Evolutionary conservation across 441 rosid species (phyloP), one percentile per base, ranked within the genome.

Genomic region (Oxalis stricta): DNA sequence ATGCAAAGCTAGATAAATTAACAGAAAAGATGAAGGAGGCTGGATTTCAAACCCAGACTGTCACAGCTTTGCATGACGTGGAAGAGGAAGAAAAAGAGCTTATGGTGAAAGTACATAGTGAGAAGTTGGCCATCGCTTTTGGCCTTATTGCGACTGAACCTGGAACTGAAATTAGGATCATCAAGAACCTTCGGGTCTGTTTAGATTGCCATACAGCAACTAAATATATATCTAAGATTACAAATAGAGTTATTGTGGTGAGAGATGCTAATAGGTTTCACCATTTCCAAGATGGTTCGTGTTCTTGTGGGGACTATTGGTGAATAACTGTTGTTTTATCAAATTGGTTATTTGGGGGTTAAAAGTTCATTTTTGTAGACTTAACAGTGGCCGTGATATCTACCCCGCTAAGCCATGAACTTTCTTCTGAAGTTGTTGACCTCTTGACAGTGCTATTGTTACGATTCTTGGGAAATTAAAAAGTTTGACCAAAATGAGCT

Each of bases 21-120:
- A 70, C 56, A 30, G 82, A 69, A 52, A 75, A 77, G 71, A 75
- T 80, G 76, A 69, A 50, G 51, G 94, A 84, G 65, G 80, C 82
- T 28, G 91, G 91, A 51, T 84, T 56, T 70, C 69, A 64, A 59
- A 55, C 84, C 19, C 78, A 73, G 54, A 84, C 80, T 0, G 49
- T 58, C 33, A 43, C 76, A 30, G 76, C 86, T 41, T 64, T 77
- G 67, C 91, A 84, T 47, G 91, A 84, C 33, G 82, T 84, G 44
- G 91, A 84, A 60, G 94, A 77, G 53, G 94, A 84, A 75, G 94
- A 84, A 66, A 77, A 79, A 33, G 94, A 80, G 56, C 60, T 67
- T 17, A 65, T 73, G 70, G 63, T 77, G 63, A 77, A 75, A 46
- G 68, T 80, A 50, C 94, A 84, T 37, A 77, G 94, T 37, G 94